Percentiles rank a stretch among this genome's conserved stretches.
phyloP scores from a whole-genome alignment of 2,329 filamentous ascomycete genomes.

The Teratosphaeria gauchensis region DNA sequence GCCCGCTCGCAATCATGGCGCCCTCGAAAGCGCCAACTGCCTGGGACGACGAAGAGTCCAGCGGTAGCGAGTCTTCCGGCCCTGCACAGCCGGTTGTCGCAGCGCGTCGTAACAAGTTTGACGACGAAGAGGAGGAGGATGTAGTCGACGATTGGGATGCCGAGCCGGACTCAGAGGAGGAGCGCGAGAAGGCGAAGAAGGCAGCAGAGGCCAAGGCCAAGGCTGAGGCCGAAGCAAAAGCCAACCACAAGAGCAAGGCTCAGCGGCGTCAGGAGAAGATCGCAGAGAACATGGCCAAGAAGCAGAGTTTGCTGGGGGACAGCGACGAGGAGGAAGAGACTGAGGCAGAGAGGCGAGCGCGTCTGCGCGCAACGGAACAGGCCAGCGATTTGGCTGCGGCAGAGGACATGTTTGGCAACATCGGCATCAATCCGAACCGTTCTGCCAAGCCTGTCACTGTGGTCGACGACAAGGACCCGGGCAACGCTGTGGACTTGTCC shows the following conservation, averaged over 20 bases:
- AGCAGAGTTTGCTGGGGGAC: constrained; percentile 46
- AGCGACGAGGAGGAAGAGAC: constrained; percentile 60
- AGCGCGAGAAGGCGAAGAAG: constrained; percentile 89
- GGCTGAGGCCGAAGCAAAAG: constrained; percentile 76
- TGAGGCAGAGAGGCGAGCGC: constrained; percentile 62
- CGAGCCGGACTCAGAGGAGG: constrained; percentile 90
- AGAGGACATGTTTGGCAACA: constrained; percentile 76
- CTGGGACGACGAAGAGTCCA: constrained; percentile 45
- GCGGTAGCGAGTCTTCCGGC: constrained; percentile 33
- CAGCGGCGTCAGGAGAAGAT: constrained; percentile 77
- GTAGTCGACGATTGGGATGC: constrained; percentile 96
- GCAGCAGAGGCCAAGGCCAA: constrained; percentile 78
- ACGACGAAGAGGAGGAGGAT: constrained; percentile 75
- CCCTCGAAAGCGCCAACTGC: constrained; percentile 18
- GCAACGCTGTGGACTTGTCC: constrained; percentile 70
- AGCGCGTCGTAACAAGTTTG: constrained; percentile 59
- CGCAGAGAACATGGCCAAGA: constrained; percentile 47
- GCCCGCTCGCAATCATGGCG: constrained; percentile 22
- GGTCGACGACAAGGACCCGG: constrained; percentile 62
- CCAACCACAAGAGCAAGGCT: constrained; percentile 81
- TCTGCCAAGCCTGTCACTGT: constrained; percentile 57
- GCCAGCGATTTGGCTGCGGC: constrained; percentile 84
- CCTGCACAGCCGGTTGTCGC: constrained; percentile 33
- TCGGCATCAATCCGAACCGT: constrained; percentile 62
- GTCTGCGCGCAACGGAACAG: constrained; percentile 70